phyloP scores from a whole-genome alignment of 2,329 filamentous ascomycete species.

The Epicoccum nigrum region DNA sequence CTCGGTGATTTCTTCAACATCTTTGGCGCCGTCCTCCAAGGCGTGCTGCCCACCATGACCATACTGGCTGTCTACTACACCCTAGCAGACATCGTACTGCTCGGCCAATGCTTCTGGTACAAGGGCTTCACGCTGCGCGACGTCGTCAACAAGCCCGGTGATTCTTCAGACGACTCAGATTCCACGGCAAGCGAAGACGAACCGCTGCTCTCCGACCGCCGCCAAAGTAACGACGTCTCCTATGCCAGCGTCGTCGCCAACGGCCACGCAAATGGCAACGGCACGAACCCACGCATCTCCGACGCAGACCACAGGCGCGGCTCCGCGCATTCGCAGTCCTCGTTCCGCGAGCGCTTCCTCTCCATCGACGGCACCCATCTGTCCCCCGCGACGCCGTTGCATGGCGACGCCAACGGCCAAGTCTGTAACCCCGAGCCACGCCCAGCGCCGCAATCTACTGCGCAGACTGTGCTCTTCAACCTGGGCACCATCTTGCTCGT shows the following conservation, averaged over 20 bases:
- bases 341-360: conserved; percentile 55
- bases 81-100: conserved; percentile 84
- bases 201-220: conserved; percentile 42
- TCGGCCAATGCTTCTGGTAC: conserved; percentile 95
- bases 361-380: conserved; percentile 71
- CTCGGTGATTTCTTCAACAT: conserved; percentile 97
- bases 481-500: conserved; percentile 78
- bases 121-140: conserved; percentile 69
- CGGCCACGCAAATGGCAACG: conserved; percentile 25
- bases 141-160: conserved; percentile 31
- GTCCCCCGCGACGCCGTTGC: conserved; percentile 82
- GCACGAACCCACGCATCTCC: conserved; percentile 42
- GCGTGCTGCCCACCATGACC: conserved; percentile 92
- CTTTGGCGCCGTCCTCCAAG: conserved; percentile 86
- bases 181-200: conserved; percentile 47
- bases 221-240: conserved; percentile 30
- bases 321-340: conserved; percentile 40
- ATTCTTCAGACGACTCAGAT: conserved; percentile 25
- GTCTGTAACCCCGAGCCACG: conserved; percentile 41
- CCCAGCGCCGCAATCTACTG: conserved; percentile 48
- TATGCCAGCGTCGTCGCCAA: conserved; percentile 24
- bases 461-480: conserved; percentile 74
- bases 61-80: conserved; percentile 96
- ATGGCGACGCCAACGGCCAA: conserved; percentile 45
- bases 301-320: conserved; percentile 39